These are phyloP conservation scores for Xylaria sp. DNA, from an alignment of 2,329 filamentous ascomycete species.

Conservation along the genomic window DNA sequence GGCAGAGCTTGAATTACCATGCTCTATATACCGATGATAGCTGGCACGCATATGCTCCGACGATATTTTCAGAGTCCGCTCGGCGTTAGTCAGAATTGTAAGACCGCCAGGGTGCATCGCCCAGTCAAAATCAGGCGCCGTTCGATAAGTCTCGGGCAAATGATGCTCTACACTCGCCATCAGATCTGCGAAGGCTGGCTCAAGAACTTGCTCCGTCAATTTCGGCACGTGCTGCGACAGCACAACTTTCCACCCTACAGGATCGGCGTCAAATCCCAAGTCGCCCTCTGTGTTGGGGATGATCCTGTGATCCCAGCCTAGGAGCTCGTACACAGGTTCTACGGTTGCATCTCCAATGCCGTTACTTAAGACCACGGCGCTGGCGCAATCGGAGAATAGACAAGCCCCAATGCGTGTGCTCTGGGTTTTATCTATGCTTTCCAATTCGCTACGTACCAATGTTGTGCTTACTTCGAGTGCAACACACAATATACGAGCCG, in stretches of 20 bases:
- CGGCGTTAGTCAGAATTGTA: constrained; percentile 72
- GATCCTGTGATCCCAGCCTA: constrained; percentile 73
- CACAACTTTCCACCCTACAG: constrained; percentile 74
- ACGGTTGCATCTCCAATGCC: constrained; percentile 61
- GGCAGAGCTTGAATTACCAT: constrained; percentile 76
- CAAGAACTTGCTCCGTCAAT: constrained; percentile 63
- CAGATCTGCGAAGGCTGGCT: constrained; percentile 66
- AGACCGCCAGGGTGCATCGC: constrained; percentile 77
- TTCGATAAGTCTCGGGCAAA: constrained; percentile 58
- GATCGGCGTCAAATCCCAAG: constrained; percentile 73
- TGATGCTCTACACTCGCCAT: constrained; percentile 57
- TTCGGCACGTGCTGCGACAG: constrained; percentile 71
- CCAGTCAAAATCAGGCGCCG: constrained; percentile 74
- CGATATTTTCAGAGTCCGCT: constrained; percentile 66
- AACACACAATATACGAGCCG: constrained; percentile 72
- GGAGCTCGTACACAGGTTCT: constrained; percentile 66
- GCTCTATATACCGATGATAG: constrained; percentile 74
- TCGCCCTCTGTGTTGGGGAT: constrained; percentile 71
- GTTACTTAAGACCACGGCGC: constrained; percentile 73
- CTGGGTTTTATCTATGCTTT: constrained; percentile 68
- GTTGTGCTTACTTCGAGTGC: constrained; percentile 72
- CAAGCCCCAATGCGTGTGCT: constrained; percentile 73
- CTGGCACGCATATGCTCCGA: constrained; percentile 76
- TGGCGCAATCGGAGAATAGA: constrained; percentile 78
- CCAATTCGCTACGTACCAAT: constrained; percentile 72